Evolutionary conservation across 2,329 filamentous ascomycete species (phyloP).

Genomic region (Colletotrichum tanaceti): DNA sequence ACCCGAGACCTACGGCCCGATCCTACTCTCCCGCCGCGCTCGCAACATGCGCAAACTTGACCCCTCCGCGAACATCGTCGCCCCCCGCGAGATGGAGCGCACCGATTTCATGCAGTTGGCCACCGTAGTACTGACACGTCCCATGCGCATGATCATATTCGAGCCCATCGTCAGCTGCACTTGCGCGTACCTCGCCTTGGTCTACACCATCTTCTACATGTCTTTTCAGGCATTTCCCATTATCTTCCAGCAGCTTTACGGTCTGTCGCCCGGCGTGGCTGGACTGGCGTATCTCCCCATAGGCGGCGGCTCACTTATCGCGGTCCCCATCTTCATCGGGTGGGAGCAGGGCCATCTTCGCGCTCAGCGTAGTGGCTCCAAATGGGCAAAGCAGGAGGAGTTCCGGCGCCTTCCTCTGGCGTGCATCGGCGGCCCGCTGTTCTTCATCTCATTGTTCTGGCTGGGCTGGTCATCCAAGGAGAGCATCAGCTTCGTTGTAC

Average conservation of each 20-base stretch:
- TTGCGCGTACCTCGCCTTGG: conserved; percentile 77
- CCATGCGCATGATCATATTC: conserved; percentile 76
- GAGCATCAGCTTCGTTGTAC: conserved; percentile 63
- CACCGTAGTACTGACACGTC: conserved; percentile 77
- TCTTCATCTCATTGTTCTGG: conserved; percentile 68
- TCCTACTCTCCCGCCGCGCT: conserved; percentile 69
- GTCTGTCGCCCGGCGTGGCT: conserved; percentile 70
- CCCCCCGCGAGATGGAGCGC: conserved; percentile 72
- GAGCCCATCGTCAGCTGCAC: conserved; percentile 80
- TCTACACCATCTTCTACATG: conserved; percentile 76
- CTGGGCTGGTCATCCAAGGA: conserved; percentile 68
- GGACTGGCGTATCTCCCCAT: conserved; percentile 78
- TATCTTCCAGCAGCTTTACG: conserved; percentile 74
- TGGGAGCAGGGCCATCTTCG: conserved; percentile 57
- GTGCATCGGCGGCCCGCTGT: conserved; percentile 75
- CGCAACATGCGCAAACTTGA: conserved; percentile 66
- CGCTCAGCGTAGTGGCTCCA: conserved; percentile 48
- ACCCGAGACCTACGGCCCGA: conserved; percentile 72
- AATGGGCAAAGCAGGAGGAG: conserved; percentile 73
- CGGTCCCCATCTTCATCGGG: conserved; percentile 70
- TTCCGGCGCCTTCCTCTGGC: conserved; percentile 78
- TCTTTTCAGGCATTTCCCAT: conserved; percentile 81
- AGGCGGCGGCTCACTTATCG: conserved; percentile 69
- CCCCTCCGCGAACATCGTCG: conserved; percentile 62
- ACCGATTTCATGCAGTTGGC: conserved; percentile 67